Base-by-base conservation (phyloP, 495 filamentous ascomycete species). In the Neurospora tetraspora region DNA sequence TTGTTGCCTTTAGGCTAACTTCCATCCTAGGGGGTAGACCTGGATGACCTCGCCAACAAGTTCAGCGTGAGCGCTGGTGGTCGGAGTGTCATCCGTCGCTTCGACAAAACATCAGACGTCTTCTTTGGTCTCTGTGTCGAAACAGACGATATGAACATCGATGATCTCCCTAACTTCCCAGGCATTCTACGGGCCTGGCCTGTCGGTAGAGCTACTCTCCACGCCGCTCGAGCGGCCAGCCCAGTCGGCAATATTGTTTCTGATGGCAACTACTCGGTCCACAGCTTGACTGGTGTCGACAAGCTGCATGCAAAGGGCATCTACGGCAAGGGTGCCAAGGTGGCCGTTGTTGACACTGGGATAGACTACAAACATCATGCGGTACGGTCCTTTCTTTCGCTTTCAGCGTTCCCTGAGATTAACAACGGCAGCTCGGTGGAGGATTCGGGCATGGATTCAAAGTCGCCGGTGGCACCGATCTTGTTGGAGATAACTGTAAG, bases 301-400 rank as follows among this genome's bases (percentile, higher is more conserved):
- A 77, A 76, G 38, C 71, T 80, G 1, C 80, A 82, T 39, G 68
- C 68, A n/a, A 70, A 68, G 37, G 80, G 80, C 11, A 76, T 82
- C 47, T 71, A 76, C 34, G 80, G 80, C 5, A 74, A 77, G 53
- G 79, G 79, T 7, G 79, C 74, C 23, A 74, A 71, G 1, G 65
- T 82, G 47, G 80, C 78, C 14, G 38, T 80, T 45, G 77, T 86
- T 7, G 85, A 87, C 68, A 82, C 81, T 18, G 85, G 83, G 27
- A 79, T 82, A 69, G 81, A 85, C 72, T 87, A 86, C 71, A 81
- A 53, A 4, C 83, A 86, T 70, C 82, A 82, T 23, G 84, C 82
- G 43, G 78, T 78, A 74, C 45, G 69, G 39, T 20, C 12, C 42
- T 14, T 43, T 47, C 23, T 43, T 27, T 71, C n/a, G 42, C 42